Base-by-base conservation (phyloP, 495 filamentous ascomycete genomes). In the Aspergillus asperescens region DNA sequence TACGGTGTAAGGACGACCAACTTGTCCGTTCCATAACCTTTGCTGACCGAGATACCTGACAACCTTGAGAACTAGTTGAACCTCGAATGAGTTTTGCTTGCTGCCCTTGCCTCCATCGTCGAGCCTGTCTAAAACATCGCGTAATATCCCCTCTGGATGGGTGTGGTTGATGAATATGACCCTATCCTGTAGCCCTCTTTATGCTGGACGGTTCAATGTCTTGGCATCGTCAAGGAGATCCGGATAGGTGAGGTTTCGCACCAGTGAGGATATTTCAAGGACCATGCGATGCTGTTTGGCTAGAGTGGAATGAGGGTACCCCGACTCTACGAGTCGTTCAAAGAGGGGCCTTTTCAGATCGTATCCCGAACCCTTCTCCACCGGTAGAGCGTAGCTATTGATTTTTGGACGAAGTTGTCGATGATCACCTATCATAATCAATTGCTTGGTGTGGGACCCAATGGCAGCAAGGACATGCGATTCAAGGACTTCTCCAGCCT, bases 401-500 rank as follows among this genome's bases (percentile, higher is more conserved):
- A 83, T 73, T 50, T 87, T 87, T 0, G 88, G 88, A 4, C 87
- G 76, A 3, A 93, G 74, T 50, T 93, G 88, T 55, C 84, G 76
- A 56, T 91, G 86, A 54, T 93, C 88, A 3, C 88, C 88, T 29
- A 90, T 90, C 9, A 90, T 63, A 7, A 89, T 72, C 3, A 88
- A 58, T 27, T 90, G 85, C 56, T 88, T 78, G 9, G 83, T 84
- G 0, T 75, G 63, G 0, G 78, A 64, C 0, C 69, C 62, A 22
- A 93, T 58, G 0, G 85, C 79, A 0, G 86, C 83, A 0, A 91
- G 62, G 29, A 90, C 71, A 58, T 91, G 83, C 19, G 73, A 78
- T 59, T 93, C 88, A 1, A 90, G 64, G 20, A 90, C 86, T 57
- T 93, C 88, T 6, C 88, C 87, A 3, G 87, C 87, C 58, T 93